Percentiles rank a stretch among this genome's conserved stretches.
Conservation (phyloP, 2,329 filamentous ascomycete genomes). For the Fusarium stilboides region DNA sequence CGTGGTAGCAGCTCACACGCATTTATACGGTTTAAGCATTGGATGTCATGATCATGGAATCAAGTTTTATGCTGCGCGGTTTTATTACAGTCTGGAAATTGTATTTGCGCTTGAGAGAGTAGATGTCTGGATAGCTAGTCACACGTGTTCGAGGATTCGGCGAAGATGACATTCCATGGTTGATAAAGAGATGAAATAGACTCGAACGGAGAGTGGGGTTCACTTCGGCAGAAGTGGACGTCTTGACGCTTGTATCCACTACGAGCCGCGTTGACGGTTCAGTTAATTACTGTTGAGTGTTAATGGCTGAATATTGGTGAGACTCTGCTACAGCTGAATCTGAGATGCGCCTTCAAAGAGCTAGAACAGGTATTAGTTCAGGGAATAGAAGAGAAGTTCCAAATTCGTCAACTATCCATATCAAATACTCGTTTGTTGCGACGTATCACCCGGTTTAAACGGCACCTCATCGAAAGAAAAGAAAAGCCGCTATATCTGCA, state of each 20-base stretch:
- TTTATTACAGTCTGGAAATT: neutral
- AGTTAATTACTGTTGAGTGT: constrained; percentile 16
- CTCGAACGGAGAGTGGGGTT: constrained; percentile 10
- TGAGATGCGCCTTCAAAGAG: neutral
- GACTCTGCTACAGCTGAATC: neutral
- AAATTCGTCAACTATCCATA: too few species aligned
- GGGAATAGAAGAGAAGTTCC: neutral
- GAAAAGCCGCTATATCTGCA: constrained; percentile 3
- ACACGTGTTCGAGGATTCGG: neutral
- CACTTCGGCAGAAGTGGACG: constrained; percentile 1
- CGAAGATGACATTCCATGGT: neutral
- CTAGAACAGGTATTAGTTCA: neutral
- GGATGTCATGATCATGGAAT: neutral
- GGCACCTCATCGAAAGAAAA: constrained; percentile 6
- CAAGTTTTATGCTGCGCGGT: neutral
- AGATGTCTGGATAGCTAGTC: neutral
- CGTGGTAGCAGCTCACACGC: constrained; percentile 1
- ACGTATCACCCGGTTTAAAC: neutral
- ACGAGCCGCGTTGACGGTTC: constrained; percentile 38
- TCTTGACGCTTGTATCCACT: constrained; percentile 36
- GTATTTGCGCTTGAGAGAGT: neutral
- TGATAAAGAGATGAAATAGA: neutral
- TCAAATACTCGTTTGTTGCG: neutral
- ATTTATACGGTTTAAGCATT: neutral
- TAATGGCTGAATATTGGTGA: constrained; percentile 9